Evolutionary conservation across 75 land plant genomes (phyloP), one percentile per base, ranked within the genome.

Genomic region (Sequoia sempervirens): DNA sequence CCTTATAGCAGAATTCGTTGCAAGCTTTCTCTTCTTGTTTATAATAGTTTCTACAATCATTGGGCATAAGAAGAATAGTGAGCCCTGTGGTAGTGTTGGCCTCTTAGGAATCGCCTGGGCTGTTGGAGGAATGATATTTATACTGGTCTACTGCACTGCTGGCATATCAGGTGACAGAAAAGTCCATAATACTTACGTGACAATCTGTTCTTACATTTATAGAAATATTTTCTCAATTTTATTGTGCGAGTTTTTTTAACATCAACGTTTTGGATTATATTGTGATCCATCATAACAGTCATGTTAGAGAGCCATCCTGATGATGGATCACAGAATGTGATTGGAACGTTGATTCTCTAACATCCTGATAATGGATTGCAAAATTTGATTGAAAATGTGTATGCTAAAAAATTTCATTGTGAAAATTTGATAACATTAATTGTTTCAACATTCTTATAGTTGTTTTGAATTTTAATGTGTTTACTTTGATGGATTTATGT

Each of bases 111-210:
- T 91, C 46, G 91, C 92, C 30, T 91, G 92, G 92, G 85, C 92
- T 30, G 86, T 90, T 73, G 92, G 92, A 1, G 92, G 92, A 61
- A 90, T 90, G 92, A 90, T 90, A 84, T 91, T 91, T 89, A 83
- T 91, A 47, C 84, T 91, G 80, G 92, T 91, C 30, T 91, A 91
- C 84, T 91, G 92, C 89, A 91, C 91, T 81, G 92, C 92, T 43
- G 92, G 92, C 11, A 90, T 91, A 53, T 91, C 92, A 82, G 92
- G 92, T 91, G 10, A 61, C 30, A n/a, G 26, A 23, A 61, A 61
- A 61, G 2, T 4, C 5, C 26, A 61, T 46, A 46, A 0, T 4
- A 23, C 2, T 61, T 23, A 20, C 6, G 20, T 61, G 26, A 3
- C 6, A 18, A 20, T 5, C 3, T 61, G 66, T 61, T 45, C 5